Evolutionary conservation across 768 basidiomycete genomes (phyloP).

Genomic region (Pisolithus orientalis): DNA sequence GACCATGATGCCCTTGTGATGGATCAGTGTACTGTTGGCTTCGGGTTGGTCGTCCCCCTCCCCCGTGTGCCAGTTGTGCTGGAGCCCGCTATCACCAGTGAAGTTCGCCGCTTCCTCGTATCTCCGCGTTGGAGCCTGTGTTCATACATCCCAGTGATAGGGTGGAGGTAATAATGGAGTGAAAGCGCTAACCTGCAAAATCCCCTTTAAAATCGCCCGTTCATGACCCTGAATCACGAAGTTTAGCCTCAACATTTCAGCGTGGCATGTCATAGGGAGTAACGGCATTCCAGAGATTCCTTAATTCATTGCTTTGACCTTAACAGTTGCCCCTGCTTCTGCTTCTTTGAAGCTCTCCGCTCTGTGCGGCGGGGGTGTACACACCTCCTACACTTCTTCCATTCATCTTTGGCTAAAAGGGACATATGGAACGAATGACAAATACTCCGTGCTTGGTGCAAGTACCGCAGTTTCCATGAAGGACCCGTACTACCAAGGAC

Average conservation of each 20-base stretch:
- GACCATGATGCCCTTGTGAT: neutral
- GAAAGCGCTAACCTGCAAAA: neutral
- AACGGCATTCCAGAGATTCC: neutral
- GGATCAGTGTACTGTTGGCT: neutral
- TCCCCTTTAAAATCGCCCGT: neutral
- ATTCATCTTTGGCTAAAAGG: too few relatives aligned
- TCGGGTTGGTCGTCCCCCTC: neutral
- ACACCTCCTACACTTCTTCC: neutral
- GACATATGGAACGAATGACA: too few relatives aligned
- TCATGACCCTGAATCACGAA: neutral
- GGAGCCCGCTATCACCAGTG: neutral
- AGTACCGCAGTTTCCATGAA: too few relatives aligned
- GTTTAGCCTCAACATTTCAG: neutral
- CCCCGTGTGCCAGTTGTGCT: neutral
- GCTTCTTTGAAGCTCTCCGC: neutral
- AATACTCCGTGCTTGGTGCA: too few relatives aligned
- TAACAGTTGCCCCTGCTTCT: neutral
- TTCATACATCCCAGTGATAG: neutral
- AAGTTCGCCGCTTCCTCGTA: neutral
- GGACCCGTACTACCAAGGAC: too few relatives aligned
- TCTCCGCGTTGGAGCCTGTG: neutral
- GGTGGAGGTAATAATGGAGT: neutral
- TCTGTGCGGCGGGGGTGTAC: neutral
- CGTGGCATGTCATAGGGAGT: neutral
- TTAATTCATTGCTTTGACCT: neutral